These are phyloP conservation scores for Metarhizium anisopliae DNA, from an alignment of 2,329 filamentous ascomycete genomes.

Conservation along the genomic window DNA sequence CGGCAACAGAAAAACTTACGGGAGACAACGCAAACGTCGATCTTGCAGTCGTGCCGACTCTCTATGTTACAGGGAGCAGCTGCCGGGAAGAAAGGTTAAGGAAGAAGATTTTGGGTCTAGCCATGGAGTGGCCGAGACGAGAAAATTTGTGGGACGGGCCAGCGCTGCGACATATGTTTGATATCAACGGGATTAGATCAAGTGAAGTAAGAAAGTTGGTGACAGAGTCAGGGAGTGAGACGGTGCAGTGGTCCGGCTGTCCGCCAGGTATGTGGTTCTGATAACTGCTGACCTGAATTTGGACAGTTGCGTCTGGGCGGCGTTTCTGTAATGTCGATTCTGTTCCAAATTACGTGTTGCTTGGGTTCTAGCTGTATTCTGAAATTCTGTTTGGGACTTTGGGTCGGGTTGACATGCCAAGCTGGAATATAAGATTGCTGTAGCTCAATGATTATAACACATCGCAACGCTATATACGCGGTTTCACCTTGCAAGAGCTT, in stretches of 20 bases:
- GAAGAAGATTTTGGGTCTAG: slow-evolving; percentile 6
- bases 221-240: neutral
- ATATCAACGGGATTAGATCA: slow-evolving; percentile 2
- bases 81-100: slow-evolving; percentile 6
- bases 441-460: no score
- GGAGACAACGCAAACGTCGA: slow-evolving; percentile 5
- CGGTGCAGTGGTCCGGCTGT: neutral
- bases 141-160: slow-evolving; percentile 14
- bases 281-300: neutral
- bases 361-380: no score
- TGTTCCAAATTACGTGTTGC: no score
- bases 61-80: slow-evolving; percentile 7
- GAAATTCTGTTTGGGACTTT: no score
- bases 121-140: slow-evolving; percentile 9
- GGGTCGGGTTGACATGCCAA: no score
- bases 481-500: no score
- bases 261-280: neutral
- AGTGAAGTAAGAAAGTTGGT: neutral
- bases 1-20: neutral
- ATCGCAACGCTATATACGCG: no score
- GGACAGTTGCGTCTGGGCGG: no score
- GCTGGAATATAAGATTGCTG: no score
- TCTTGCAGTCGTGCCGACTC: slow-evolving; percentile 10
- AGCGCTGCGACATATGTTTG: slow-evolving; percentile 7
- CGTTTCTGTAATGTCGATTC: no score